phyloP scores from a whole-genome alignment of 257 asterid genomes.

The Marsdenia floribunda region DNA sequence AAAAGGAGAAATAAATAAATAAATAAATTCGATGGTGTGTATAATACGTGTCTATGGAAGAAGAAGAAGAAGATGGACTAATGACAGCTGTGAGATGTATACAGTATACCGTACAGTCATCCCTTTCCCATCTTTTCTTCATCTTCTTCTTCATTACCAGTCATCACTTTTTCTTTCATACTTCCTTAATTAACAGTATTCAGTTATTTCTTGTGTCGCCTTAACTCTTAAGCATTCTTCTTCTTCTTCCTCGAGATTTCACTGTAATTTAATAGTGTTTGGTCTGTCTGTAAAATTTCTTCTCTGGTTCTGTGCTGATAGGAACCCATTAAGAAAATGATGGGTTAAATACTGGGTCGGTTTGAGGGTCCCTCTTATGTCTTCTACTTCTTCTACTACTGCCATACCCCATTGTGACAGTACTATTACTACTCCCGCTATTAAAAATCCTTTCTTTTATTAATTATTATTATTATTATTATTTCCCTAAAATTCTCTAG shows the following conservation, averaged over 20 bases:
- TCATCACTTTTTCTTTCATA: too few relatives aligned
- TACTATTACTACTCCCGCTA: background rate
- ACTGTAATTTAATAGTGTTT: background rate
- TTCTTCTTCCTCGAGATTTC: background rate
- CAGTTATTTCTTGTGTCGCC: background rate
- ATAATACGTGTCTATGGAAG: background rate
- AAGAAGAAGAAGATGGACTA: background rate
- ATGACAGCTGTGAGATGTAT: background rate
- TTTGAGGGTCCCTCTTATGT: conserved; percentile 5
- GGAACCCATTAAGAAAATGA: conserved; percentile 1
- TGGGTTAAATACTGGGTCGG: conserved; percentile 10
- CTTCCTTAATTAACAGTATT: too few relatives aligned
- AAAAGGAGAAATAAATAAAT: too few relatives aligned
- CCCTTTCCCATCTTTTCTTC: background rate
- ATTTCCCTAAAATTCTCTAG: background rate
- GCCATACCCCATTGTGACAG: background rate
- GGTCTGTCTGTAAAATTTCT: background rate
- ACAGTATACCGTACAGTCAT: background rate
- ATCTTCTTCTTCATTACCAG: too few relatives aligned
- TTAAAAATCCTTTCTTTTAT: background rate
- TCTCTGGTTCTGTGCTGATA: background rate
- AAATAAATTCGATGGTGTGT: background rate
- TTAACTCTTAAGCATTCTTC: background rate
- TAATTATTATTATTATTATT: too few relatives aligned
- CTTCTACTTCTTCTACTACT: background rate